Evolutionary conservation across 2,329 filamentous ascomycete genomes (phyloP), one percentile per base, ranked within the genome.

Genomic region (Fusarium sp.): DNA sequence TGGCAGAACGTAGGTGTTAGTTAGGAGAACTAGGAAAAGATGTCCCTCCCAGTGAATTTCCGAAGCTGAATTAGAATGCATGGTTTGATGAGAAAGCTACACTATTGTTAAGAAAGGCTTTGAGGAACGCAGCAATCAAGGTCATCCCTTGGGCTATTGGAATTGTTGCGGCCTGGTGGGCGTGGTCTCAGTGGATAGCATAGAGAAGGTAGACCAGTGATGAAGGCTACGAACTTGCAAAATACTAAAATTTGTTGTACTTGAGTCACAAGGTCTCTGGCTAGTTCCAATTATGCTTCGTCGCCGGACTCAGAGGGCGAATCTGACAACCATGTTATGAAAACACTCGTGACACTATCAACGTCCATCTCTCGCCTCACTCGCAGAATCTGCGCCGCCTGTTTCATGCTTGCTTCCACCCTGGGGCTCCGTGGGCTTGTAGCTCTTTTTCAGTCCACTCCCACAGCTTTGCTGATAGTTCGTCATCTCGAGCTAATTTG

Each of bases 391-490:
- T 38, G 16, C 16, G 13, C 37, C 37, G 37, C 37, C 37, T 38
- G 37, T 38, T 38, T 52, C 47, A 52, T 10, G 16, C 47, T 27
- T 52, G 13, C 16, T 52, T 52, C 66, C 66, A 60, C n/a, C 27
- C 42, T 6, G 42, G 45, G 6, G 56, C 34, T 6, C 45, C 61
- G 29, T 64, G 61, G 5, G 40, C 24, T 18, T 16, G n/a, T 20
- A 56, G n/a, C 34, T 64, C 59, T 11, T 50, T 38, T 10, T 40
- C 38, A 13, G 59, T 63, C 59, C 52, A 67, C 31, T 67, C 60
- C 60, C 52, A 67, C 16, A 67, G 22, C 20, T 59, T 63, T 5
- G 29, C 16, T 5, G 38, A 18, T 10, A 59, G 34, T 24, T 50
- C 22, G 14, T 52, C 59, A 31, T 63, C 42, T 16, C 16, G 29